phyloP scores from a whole-genome alignment of 208 protist genomes.

The Blastocrithidia nonstop region DNA sequence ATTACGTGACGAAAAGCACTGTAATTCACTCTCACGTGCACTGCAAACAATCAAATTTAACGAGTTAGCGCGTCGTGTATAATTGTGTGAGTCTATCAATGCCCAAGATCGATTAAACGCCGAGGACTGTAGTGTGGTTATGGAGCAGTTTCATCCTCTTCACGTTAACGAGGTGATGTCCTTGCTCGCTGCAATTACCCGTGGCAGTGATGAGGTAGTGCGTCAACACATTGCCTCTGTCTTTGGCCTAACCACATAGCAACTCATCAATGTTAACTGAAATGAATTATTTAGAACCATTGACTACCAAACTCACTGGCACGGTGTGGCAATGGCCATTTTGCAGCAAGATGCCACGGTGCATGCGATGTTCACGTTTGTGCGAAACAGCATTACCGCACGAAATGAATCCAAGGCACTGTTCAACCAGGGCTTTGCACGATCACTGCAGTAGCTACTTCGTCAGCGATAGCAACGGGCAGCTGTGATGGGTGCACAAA shows the following conservation, averaged over 20 bases:
- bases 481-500: constrained; percentile 5
- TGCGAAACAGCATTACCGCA: constrained; percentile 42
- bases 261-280: constrained; percentile 46
- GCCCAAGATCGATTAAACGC: constrained; percentile 19
- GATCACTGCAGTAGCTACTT: constrained; percentile 22
- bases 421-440: constrained; percentile 26
- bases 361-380: constrained; percentile 15
- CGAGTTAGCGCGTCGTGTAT: constrained; percentile 33
- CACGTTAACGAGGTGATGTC: constrained; percentile 51
- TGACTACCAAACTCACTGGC: constrained; percentile 25
- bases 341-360: too few species aligned
- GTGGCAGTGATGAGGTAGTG: constrained; percentile 17
- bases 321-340: too few species aligned
- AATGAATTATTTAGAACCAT: constrained; percentile 27
- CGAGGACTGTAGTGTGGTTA: constrained; percentile 18
- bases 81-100: constrained; percentile 61
- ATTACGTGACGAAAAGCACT: constrained; percentile 8
- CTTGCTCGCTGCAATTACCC: constrained; percentile 36
- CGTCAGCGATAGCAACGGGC: constrained; percentile 20
- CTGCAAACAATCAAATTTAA: constrained; percentile 16
- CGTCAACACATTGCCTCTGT: constrained; percentile 18
- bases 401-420: constrained; percentile 25
- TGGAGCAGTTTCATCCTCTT: constrained; percentile 47
- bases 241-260: constrained; percentile 12
- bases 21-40: constrained; percentile 13